These are phyloP conservation scores for Magnolia changhungtana DNA, from an alignment of 164 flowering plant species.

Conservation along the genomic window DNA sequence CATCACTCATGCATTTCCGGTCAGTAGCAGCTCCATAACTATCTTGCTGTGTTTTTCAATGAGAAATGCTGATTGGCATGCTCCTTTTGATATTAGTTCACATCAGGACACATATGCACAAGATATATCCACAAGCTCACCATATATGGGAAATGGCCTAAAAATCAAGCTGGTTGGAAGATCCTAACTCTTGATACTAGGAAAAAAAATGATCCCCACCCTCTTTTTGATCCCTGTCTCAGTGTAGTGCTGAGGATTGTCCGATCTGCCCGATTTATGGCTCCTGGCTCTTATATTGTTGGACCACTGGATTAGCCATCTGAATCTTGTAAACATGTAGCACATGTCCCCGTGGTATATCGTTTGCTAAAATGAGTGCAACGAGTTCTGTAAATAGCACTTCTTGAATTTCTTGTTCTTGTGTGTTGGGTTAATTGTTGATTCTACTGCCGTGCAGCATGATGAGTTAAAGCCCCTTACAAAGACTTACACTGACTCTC, in stretches of 20 bases:
- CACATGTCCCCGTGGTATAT: not conserved
- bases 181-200: not conserved
- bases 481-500: slow-evolving; percentile 78
- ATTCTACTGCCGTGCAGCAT: slow-evolving; percentile 49
- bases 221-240: too few relatives aligned
- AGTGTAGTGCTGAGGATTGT: too few relatives aligned
- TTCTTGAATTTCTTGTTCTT: not conserved
- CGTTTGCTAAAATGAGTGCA: too few relatives aligned
- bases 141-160: too few relatives aligned
- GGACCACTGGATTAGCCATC: too few relatives aligned
- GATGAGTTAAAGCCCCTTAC: slow-evolving; percentile 95
- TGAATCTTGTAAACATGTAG: too few relatives aligned
- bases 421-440: not conserved
- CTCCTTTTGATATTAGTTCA: not conserved
- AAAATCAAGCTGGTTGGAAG: not conserved
- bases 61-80: too few relatives aligned
- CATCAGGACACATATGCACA: too few relatives aligned
- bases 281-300: not conserved
- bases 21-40: slow-evolving; percentile 28
- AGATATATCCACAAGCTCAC: too few relatives aligned
- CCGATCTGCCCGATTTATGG: too few relatives aligned
- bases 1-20: slow-evolving; percentile 92
- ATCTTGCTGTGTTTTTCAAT: not conserved
- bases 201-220: not conserved
- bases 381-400: too few relatives aligned